Evolutionary conservation across 257 asterid species (phyloP), one percentile per base, ranked within the genome.

Genomic region (Capsicum pubescens): DNA sequence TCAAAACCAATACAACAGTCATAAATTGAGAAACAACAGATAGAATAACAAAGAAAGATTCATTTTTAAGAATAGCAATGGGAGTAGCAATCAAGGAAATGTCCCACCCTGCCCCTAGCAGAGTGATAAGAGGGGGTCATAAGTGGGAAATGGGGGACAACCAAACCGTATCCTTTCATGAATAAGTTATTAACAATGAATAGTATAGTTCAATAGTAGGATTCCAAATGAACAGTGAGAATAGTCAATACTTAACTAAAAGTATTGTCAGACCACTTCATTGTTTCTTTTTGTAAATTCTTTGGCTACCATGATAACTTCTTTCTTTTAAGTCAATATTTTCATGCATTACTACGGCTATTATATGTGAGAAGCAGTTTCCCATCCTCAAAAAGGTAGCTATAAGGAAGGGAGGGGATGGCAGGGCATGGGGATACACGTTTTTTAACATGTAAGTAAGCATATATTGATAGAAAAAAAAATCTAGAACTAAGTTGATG

Each of bases 151-250:
- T 26, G 54, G 82, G 6, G 50, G 5, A 54, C 50, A 77, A 54
- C 15, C 21, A 7, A 26, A 26, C 32, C 32, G 50, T 26, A 77
- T 14, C 54, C 32, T 54, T 8, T 32, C 16, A 8, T 77, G 64
- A 54, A 50, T 54, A 54, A 54, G 82, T 32, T 26, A 54, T 77
- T 77, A 50, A 26, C 64, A 54, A 8, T 77, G 66, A 52, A 39
- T 13, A 16, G 63, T 14, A 54, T 32, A 26, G 82, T 54, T 77
- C 64, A 32, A 9, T 13, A 54, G 32, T 54, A 54, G 64, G 50
- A 77, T 54, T 9, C 80, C 85, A 57, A 77, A 9, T 9, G 72
- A 32, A 77, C 46, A 77, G 82, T 26, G 64, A 77, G 21, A 77
- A 7, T 26, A 71, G 36, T 71, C 58, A 71, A 0, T 44, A 52